Base-by-base conservation (phyloP, 768 basidiomycete genomes). In the Lentinula detonsa region DNA sequence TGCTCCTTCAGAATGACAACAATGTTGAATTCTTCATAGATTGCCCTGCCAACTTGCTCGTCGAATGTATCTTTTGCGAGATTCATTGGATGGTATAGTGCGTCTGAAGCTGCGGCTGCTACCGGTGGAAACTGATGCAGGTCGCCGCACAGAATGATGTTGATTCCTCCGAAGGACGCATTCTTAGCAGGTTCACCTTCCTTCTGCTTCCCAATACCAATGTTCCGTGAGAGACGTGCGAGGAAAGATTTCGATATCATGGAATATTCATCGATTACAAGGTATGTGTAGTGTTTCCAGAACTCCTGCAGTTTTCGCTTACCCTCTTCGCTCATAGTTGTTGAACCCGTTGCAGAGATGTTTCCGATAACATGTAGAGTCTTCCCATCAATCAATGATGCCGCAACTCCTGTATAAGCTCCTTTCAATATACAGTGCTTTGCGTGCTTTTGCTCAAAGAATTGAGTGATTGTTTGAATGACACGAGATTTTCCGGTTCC, bases 111-210 rank as follows among this genome's bases (percentile, higher is more conserved):
- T 59, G 71, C 34, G 8, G 63, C 56, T 4, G 57, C 66, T 0
- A 81, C 77, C 0, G 76, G 78, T 2, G 77, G 79, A 62, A 81
- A 80, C 65, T 79, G 80, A 58, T 81, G 77, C 13, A 79, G 71
- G 53, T 80, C 77, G 0, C 80, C 79, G 21, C 67, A 65, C 3
- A 80, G 21, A 2, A 80, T 74, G 4, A 81, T 66, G 58, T 74
- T 76, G 59, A 78, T 66, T 0, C 76, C 74, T 2, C 74, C 74
- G 61, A 79, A 80, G 0, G 71, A 62, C 2, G 50, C 4, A 0
- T 63, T 61, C 0, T 62, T 23, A 5, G 64, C 55, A 0, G 61
- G 64, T 4, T 35, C 45, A 7, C 48, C 61, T 23, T 7, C 55
- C 35, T 55, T 49, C 13, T 40, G 59, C 28, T 59, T 58, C 0